These are phyloP conservation scores for Boletus vinaceobasis DNA, from an alignment of 768 basidiomycete genomes.

Conservation along the genomic window DNA sequence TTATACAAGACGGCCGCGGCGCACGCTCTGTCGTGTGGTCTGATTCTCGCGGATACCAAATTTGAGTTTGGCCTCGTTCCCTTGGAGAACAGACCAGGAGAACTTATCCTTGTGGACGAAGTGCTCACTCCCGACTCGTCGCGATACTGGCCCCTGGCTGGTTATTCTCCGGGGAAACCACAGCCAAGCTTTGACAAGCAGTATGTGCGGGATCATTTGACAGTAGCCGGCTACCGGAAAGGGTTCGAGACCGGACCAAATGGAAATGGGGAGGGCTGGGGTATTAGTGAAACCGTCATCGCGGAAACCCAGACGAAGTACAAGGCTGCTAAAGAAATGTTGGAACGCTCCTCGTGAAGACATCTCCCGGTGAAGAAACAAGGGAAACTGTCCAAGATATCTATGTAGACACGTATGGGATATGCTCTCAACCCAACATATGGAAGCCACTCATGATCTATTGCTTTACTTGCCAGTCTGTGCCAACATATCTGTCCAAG, in stretches of 20 bases:
- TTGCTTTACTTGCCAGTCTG: neutral
- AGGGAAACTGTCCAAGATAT: neutral
- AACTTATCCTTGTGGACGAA: constrained; percentile 90
- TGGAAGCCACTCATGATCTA: neutral
- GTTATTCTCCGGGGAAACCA: constrained; percentile 66
- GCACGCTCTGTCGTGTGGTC: constrained; percentile 67
- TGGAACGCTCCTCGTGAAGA: constrained; percentile 36
- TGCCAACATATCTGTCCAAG: constrained; percentile 43
- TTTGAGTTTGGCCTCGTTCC: constrained; percentile 92
- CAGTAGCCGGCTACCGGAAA: constrained; percentile 65
- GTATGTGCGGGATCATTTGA: constrained; percentile 89
- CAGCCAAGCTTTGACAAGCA: constrained; percentile 98
- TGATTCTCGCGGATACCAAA: constrained; percentile 97
- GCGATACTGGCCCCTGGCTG: constrained; percentile 86
- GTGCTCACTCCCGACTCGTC: constrained; percentile 97
- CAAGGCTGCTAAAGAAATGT: constrained; percentile 64
- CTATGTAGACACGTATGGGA: neutral
- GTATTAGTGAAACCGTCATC: constrained; percentile 72
- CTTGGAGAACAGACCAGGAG: constrained; percentile 32
- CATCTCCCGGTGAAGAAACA: neutral
- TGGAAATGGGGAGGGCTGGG: constrained; percentile 72
- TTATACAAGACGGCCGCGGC: constrained; percentile 74
- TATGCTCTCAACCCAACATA: neutral
- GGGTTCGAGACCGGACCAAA: constrained; percentile 74
- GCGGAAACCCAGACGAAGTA: constrained; percentile 77